A percentile compares a stretch with the other conserved stretches of the same genome.
phyloP scores from a whole-genome alignment of 768 basidiomycete genomes.

The Agrocybe pediades region DNA sequence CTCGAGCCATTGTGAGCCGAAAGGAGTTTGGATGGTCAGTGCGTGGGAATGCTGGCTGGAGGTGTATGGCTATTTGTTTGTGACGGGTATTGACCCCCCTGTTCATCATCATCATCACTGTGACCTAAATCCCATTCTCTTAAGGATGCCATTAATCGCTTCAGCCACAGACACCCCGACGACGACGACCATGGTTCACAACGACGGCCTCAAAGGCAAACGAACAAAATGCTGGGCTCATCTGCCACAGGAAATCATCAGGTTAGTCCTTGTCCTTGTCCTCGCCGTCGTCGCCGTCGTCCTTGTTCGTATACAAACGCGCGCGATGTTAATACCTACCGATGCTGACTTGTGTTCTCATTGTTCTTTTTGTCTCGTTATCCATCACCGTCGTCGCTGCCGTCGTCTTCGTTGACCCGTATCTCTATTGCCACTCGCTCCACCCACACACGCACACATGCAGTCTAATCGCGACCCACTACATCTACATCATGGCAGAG shows the following conservation, averaged over 20 bases:
- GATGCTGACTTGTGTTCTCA: too few relatives aligned
- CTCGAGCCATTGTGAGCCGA: slow-evolving; percentile 6
- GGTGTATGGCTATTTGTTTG: slow-evolving; percentile 22
- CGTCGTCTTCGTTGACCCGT: too few relatives aligned
- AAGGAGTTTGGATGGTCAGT: slow-evolving; percentile 33
- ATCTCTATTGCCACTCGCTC: too few relatives aligned
- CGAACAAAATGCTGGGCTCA: slow-evolving; percentile 30
- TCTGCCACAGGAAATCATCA: slow-evolving; percentile 30
- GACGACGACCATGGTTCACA: slow-evolving; percentile 20
- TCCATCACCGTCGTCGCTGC: too few relatives aligned
- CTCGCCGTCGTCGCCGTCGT: slow-evolving; percentile 20
- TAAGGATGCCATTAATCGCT: slow-evolving; percentile 40
- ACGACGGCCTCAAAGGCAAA: slow-evolving; percentile 23
- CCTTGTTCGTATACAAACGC: too few relatives aligned
- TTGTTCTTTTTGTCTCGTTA: too few relatives aligned
- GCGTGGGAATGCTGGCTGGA: slow-evolving; percentile 39
- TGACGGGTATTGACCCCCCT: too few relatives aligned
- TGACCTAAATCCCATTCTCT: slow-evolving; percentile 28
- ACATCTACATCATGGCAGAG: slow-evolving; percentile 49
- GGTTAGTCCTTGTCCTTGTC: slow-evolving; percentile 23
- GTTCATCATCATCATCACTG: slow-evolving; percentile 36
- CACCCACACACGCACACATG: slow-evolving; percentile 27
- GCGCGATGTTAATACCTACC: too few relatives aligned
- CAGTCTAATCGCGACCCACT: slow-evolving; percentile 62
- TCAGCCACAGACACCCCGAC: slow-evolving; percentile 35